Conservation (phyloP, 1,284 basidiomycete species). For the Cerioporus squamosus region DNA sequence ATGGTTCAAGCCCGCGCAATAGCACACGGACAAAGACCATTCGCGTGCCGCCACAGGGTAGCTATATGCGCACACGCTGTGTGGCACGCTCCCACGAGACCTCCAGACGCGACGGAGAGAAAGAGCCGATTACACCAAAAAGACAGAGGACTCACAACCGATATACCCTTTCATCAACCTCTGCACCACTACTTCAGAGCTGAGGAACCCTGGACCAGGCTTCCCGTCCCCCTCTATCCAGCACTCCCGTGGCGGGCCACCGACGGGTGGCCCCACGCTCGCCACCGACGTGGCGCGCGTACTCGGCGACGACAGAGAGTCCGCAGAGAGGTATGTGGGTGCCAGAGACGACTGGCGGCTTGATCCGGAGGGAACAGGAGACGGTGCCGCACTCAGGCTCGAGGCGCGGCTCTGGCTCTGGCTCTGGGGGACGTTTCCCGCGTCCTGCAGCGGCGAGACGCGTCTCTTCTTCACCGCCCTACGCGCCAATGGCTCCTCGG, state of each 20-base stretch:
- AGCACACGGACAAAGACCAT: too few relatives aligned
- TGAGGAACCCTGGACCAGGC: constrained; percentile 55
- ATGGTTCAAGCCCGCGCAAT: too few relatives aligned
- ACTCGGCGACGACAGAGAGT: constrained; percentile 8
- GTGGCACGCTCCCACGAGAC: background rate
- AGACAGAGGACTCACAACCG: constrained; percentile 52
- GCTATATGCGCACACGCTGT: background rate
- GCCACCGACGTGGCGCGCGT: constrained; percentile 4
- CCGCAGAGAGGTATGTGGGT: constrained; percentile 19
- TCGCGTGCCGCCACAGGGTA: too few relatives aligned
- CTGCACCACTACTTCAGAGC: constrained; percentile 64
- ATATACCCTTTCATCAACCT: constrained; percentile 67
- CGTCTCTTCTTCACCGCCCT: constrained; percentile 31
- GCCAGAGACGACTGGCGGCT: constrained; percentile 24
- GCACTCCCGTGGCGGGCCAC: constrained; percentile 47
- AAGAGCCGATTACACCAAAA: background rate
- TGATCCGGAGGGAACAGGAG: constrained; percentile 16
- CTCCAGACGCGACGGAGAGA: background rate
- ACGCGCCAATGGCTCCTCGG: constrained; percentile 6
- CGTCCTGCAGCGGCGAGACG: constrained; percentile 20
- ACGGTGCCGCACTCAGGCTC: constrained; percentile 21
- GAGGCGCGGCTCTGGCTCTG: constrained; percentile 31
- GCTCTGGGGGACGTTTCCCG: constrained; percentile 4
- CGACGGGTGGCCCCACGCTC: constrained; percentile 32
- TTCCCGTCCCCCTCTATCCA: constrained; percentile 54